phyloP scores from a whole-genome alignment of 176 grass and related monocot genomes.

The Oryza australiensis region DNA sequence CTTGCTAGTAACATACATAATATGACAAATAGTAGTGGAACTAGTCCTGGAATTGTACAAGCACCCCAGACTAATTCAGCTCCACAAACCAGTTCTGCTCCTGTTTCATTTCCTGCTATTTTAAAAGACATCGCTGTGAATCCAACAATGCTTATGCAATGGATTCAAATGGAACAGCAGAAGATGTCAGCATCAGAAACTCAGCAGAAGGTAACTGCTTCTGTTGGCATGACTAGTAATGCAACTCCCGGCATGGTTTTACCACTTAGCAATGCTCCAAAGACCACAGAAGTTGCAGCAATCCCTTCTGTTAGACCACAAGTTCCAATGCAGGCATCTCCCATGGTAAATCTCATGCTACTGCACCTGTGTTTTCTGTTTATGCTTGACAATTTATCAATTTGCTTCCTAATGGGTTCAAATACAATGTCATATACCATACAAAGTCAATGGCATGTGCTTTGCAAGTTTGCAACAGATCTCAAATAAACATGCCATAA shows the following conservation, averaged over 20 bases:
- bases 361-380: neutral
- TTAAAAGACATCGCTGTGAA: slow-evolving; percentile 83
- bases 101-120: slow-evolving; percentile 59
- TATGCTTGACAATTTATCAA: neutral
- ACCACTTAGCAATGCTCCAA: slow-evolving; percentile 43
- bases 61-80: slow-evolving; percentile 32
- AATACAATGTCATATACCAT: neutral
- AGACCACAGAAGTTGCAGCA: slow-evolving; percentile 42
- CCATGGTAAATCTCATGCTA: slow-evolving; percentile 36
- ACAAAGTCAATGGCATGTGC: neutral
- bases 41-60: slow-evolving; percentile 30
- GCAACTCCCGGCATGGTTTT: slow-evolving; percentile 44
- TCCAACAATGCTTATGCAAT: slow-evolving; percentile 71
- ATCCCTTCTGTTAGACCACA: slow-evolving; percentile 44
- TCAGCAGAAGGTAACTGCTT: slow-evolving; percentile 42
- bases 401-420: slow-evolving; percentile 24
- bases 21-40: slow-evolving; percentile 24
- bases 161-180: slow-evolving; percentile 73
- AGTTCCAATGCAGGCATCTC: slow-evolving; percentile 32
- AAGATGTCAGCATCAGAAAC: slow-evolving; percentile 59
- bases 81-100: slow-evolving; percentile 41
- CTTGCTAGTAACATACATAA: slow-evolving; percentile 38
- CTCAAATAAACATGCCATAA: neutral
- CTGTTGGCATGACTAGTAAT: slow-evolving; percentile 33
- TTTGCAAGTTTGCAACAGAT: neutral